These are phyloP conservation scores for Metschnikowia similis DNA, from an alignment of 805 yeast species.

Conservation along the genomic window DNA sequence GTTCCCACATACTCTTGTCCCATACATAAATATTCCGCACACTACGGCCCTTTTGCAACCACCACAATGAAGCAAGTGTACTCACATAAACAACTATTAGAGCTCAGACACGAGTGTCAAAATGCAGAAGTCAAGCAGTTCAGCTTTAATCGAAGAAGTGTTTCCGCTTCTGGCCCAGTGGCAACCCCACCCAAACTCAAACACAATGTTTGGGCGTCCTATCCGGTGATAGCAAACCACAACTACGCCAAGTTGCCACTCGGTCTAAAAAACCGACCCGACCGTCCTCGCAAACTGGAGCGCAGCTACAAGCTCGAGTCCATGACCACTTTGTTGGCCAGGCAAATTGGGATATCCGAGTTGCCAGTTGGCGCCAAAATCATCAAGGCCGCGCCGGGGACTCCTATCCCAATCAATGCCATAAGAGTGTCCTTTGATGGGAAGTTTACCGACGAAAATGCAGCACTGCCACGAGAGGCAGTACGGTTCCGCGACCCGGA, in stretches of 20 bases:
- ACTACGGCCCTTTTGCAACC: conserved; percentile 5
- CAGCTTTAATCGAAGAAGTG: not conserved
- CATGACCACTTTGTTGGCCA: not conserved
- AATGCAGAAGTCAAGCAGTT: conserved; percentile 3
- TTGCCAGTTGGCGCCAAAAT: conserved; percentile 16
- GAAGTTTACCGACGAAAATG: not conserved
- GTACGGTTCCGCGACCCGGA: conserved; percentile 1
- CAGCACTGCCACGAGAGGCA: not conserved
- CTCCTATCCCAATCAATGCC: conserved; percentile 27
- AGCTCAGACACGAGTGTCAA: conserved; percentile 15
- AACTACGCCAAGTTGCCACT: conserved; percentile 3
- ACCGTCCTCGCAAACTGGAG: not conserved
- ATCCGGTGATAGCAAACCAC: conserved; percentile 2
- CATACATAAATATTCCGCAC: conserved; percentile 1
- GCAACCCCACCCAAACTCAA: not conserved
- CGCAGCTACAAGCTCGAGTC: not conserved
- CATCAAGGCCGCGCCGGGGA: conserved; percentile 24
- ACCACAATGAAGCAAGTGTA: conserved; percentile 10
- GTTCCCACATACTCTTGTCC: not conserved
- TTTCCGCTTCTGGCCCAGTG: not conserved
- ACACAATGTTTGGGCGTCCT: conserved; percentile 2
- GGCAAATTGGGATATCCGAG: conserved; percentile 3
- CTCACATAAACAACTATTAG: conserved; percentile 7
- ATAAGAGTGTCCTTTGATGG: conserved; percentile 19
- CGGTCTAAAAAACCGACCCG: not conserved